Percentiles rank a stretch among this genome's conserved stretches.
Conservation (phyloP, 495 filamentous ascomycete species). For the Talaromyces proteolyticus region DNA sequence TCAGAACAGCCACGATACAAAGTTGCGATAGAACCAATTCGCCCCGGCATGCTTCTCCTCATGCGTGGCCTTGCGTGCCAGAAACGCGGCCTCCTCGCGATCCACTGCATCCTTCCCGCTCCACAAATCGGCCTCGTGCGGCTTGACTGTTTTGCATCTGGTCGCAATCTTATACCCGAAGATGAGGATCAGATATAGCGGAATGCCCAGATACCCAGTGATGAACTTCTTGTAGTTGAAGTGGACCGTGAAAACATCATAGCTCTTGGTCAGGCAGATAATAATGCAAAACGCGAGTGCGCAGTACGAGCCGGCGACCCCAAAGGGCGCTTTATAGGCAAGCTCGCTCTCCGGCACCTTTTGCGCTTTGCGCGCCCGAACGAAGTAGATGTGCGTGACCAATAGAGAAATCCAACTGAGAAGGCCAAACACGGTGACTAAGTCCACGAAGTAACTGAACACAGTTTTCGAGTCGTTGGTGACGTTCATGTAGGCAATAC, state of each 20-base stretch:
- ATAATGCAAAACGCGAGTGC: slow-evolving; percentile 65
- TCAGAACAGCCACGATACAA: slow-evolving; percentile 64
- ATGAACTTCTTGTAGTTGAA: slow-evolving; percentile 72
- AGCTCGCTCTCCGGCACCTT: slow-evolving; percentile 56
- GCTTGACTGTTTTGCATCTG: slow-evolving; percentile 44
- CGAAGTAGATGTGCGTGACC: slow-evolving; percentile 75
- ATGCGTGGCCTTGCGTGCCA: slow-evolving; percentile 47
- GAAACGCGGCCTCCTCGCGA: slow-evolving; percentile 63
- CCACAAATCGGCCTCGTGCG: slow-evolving; percentile 61
- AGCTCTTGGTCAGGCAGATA: slow-evolving; percentile 74
- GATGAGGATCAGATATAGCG: slow-evolving; percentile 67
- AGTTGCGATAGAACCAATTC: slow-evolving; percentile 54
- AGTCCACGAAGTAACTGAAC: slow-evolving; percentile 81
- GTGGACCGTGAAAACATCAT: slow-evolving; percentile 59
- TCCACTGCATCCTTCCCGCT: slow-evolving; percentile 70
- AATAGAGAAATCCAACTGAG: slow-evolving; percentile 83
- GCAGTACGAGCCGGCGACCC: slow-evolving; percentile 57
- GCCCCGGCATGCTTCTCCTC: slow-evolving; percentile 29
- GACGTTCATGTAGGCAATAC: slow-evolving; percentile 76
- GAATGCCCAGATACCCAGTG: slow-evolving; percentile 77
- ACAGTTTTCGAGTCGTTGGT: slow-evolving; percentile 58
- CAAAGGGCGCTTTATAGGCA: slow-evolving; percentile 69
- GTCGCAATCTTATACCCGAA: slow-evolving; percentile 62
- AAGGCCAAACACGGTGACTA: slow-evolving; percentile 63
- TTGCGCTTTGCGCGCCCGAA: slow-evolving; percentile 68